Conservation (phyloP, 2,329 filamentous ascomycete genomes). For the Laburnicola sp. region DNA sequence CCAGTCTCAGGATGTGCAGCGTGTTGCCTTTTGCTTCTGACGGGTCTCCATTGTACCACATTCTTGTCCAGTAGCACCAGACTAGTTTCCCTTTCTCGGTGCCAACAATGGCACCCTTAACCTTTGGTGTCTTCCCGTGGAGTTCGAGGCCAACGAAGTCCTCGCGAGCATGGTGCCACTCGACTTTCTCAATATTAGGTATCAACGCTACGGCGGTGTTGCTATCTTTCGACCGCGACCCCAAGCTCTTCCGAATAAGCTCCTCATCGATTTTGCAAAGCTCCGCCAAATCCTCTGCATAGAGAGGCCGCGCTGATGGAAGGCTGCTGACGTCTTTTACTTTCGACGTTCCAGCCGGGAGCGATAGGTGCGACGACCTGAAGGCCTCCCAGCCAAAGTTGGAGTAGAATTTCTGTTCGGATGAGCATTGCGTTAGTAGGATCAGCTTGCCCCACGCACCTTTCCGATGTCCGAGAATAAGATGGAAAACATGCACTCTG, state of each 20-base stretch:
- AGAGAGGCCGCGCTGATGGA: constrained; percentile 52
- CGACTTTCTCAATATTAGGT: constrained; percentile 68
- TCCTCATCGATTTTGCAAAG: constrained; percentile 68
- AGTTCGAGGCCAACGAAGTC: constrained; percentile 72
- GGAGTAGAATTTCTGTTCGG: constrained; percentile 78
- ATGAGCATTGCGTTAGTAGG: constrained; percentile 71
- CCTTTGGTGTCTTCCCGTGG: constrained; percentile 58
- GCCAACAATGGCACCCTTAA: constrained; percentile 72
- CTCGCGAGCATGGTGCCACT: constrained; percentile 81
- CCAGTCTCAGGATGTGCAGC: constrained; percentile 69
- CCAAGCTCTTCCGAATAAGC: constrained; percentile 61
- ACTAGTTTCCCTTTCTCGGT: constrained; percentile 57
- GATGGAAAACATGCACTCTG: constrained; percentile 67
- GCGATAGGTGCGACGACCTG: constrained; percentile 70
- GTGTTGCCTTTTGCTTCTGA: constrained; percentile 63
- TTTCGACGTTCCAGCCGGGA: constrained; percentile 51
- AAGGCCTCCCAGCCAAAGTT: constrained; percentile 76
- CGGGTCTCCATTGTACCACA: constrained; percentile 61
- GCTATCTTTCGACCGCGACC: constrained; percentile 41
- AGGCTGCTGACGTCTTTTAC: constrained; percentile 10
- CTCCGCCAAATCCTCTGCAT: constrained; percentile 61
- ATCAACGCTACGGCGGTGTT: constrained; percentile 65
- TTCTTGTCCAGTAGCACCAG: constrained; percentile 74
- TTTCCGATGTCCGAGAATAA: constrained; percentile 83
- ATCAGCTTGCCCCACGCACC: constrained; percentile 54